Evolutionary conservation across 1,284 basidiomycete genomes (phyloP), one percentile per base, ranked within the genome.

Genomic region (Sphagnurus paluster): DNA sequence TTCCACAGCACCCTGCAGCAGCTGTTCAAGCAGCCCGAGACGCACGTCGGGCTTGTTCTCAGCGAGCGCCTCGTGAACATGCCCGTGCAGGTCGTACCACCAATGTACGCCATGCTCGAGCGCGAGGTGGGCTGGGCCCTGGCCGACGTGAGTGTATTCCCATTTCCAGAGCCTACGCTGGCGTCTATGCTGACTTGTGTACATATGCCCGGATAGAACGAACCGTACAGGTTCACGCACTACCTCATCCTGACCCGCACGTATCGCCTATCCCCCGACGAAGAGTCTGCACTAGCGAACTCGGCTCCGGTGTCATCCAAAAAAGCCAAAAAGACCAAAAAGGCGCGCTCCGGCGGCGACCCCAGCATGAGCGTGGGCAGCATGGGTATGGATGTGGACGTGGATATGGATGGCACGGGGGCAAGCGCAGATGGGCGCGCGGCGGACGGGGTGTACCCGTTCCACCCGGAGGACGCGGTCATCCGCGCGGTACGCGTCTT

Each of bases 41-140:
- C 74, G 4, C 82, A 87, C 49, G 78, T 94, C 40, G 93, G 90
- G 0, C 74, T 95, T 16, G 75, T 96, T 10, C 72, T 97, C 56
- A 90, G 85, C 49, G 90, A 96, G 61, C 77, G 94, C 1, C 72
- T 97, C 46, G 78, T 95, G 58, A 98, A 97, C 64, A 93, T 98
- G 80, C 94, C 94, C 0, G 84, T 92, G 3, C 90, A 96, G 56
- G 80, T 93, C 32, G 77, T 94, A 14, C 87, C 92, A 9, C 93
- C 91, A 1, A 87, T 95, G 82, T 96, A 94, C 66, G 76, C 77
- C 43, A 92, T 96, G 87, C 74, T 97, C 17, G 69, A 74, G 0
- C 82, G 87, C 37, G 93, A 98, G 62, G 71, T 95, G n/a, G 70
- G 80, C 40, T 80, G 72, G 68, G 87, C 87, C 1, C 65, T 77